A percentile compares a stretch with the other conserved stretches of the same genome.
phyloP scores from a whole-genome alignment of 2,329 filamentous ascomycete species.

The Thielaviopsis ethacetica region DNA sequence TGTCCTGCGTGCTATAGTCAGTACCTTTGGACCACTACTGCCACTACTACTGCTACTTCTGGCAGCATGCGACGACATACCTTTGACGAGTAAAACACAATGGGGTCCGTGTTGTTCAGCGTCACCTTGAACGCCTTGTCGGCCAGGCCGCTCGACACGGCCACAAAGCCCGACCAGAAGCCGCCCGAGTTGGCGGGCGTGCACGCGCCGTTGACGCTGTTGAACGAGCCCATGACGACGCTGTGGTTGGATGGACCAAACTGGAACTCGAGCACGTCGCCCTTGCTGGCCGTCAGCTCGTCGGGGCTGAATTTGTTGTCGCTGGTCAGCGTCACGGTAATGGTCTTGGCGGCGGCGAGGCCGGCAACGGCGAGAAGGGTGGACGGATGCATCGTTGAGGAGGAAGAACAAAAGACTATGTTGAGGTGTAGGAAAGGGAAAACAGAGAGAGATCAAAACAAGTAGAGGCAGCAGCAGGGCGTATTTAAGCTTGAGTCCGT shows the following conservation, averaged over 20 bases:
- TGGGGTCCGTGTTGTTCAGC: slow-evolving; percentile 18
- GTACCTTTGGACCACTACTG: not conserved
- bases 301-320: slow-evolving; percentile 25
- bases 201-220: slow-evolving; percentile 22
- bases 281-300: slow-evolving; percentile 25
- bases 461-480: not conserved
- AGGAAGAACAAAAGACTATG: not conserved
- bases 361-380: slow-evolving; percentile 1
- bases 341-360: slow-evolving; percentile 15
- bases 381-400: slow-evolving; percentile 2
- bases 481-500: not conserved
- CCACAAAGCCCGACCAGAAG: slow-evolving; percentile 29
- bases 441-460: not conserved
- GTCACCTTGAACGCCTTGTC: slow-evolving; percentile 16
- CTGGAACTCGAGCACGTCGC: slow-evolving; percentile 36
- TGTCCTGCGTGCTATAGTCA: slow-evolving; percentile 2
- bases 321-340: slow-evolving; percentile 26
- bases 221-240: slow-evolving; percentile 27
- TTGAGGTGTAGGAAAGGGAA: not conserved
- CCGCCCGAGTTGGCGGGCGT: slow-evolving; percentile 22
- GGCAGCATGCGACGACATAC: not conserved
- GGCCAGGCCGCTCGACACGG: slow-evolving; percentile 6
- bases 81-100: slow-evolving; percentile 19
- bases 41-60: not conserved
- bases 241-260: slow-evolving; percentile 37